Base-by-base conservation (phyloP, 139 green algal species). In the Chlamydomonas schloesseri region DNA sequence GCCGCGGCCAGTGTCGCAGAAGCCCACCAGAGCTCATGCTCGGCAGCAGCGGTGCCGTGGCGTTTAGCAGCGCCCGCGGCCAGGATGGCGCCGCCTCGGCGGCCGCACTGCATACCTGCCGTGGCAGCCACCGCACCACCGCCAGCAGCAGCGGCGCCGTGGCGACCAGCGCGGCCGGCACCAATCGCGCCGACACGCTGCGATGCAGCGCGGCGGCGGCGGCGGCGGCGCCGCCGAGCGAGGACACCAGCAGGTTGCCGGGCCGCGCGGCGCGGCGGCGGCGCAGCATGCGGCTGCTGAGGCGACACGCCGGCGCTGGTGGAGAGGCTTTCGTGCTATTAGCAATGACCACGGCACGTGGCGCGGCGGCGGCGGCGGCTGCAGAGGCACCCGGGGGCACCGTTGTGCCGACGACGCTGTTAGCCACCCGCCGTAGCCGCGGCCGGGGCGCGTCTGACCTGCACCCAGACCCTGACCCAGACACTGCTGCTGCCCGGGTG, bases 261-360 rank as follows among this genome's bases (percentile, higher is more conserved):
- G 42, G 46, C 3, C 47, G 67, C 8, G 29, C 62, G 13, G 77
- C 77, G 8, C 64, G 62, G 4, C 77, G 62, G 29, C 77, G 77
- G 9, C 77, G 77, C 42, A 83, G 60, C 75, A 60, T 60, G 26
- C 75, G 75, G 28, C 60, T 0, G 34, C 34, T 83, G 24, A 72
- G 36, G 10, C 67, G 33, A 2, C 3, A 29, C 2, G 17, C 26
- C 9, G 28, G 62, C 28, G 76, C 20, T 60, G 29, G 11, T 71
- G 64, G 28, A 37, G 29, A 9, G 28, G 64, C 64, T 9, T 9
- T 28, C 20, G 11, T 26, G 3, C 6, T 28, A 5, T 17, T 26
- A 28, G 33, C 31, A 14, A 11, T 31, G 31, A 31, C 31, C 31
- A 14, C 67, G 31, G 10, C 28, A 17, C 11, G 20, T 11, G 67